These are phyloP conservation scores for Hibiscus trionum DNA, from an alignment of 345 rosid genomes.

Conservation along the genomic window DNA sequence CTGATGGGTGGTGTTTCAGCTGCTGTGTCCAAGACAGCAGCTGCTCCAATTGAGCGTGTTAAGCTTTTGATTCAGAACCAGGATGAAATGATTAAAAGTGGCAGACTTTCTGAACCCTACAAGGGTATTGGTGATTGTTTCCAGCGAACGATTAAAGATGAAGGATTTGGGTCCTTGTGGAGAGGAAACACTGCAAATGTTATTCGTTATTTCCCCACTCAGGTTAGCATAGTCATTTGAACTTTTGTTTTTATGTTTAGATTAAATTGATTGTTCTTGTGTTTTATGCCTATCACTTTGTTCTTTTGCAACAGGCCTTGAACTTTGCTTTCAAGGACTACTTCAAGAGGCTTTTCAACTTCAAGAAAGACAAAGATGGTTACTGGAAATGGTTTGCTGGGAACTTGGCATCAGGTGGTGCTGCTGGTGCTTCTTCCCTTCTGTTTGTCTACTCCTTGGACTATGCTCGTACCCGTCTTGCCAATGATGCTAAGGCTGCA, in stretches of 20 bases:
- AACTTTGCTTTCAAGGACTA: slow-evolving; percentile 6
- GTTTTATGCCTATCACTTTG: neutral
- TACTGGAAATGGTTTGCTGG: slow-evolving; percentile 5
- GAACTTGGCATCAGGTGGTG: slow-evolving; percentile 1
- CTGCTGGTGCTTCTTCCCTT: slow-evolving; percentile 7
- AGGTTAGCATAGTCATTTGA: neutral
- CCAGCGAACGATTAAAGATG: neutral
- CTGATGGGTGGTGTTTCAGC: neutral
- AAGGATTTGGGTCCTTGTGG: slow-evolving; percentile 1
- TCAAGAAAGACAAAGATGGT: slow-evolving; percentile 6
- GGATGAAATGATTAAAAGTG: slow-evolving; percentile 6
- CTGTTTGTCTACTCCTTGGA: slow-evolving; percentile 2
- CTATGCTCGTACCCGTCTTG: neutral
- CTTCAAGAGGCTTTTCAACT: slow-evolving; percentile 7
- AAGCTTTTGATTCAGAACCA: slow-evolving; percentile 6
- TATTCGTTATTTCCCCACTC: slow-evolving; percentile 7
- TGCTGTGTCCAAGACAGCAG: slow-evolving; percentile 2
- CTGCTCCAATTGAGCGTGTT: slow-evolving; percentile 8
- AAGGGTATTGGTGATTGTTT: slow-evolving; percentile 3
- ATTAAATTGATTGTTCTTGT: neutral
- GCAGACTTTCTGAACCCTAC: slow-evolving; percentile 2
- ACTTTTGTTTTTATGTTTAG: neutral
- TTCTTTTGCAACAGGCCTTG: neutral
- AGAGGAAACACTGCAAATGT: slow-evolving; percentile 3
- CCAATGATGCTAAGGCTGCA: slow-evolving; percentile 2